phyloP scores from a whole-genome alignment of 2,329 filamentous ascomycete genomes.

The Fusarium miscanthi region DNA sequence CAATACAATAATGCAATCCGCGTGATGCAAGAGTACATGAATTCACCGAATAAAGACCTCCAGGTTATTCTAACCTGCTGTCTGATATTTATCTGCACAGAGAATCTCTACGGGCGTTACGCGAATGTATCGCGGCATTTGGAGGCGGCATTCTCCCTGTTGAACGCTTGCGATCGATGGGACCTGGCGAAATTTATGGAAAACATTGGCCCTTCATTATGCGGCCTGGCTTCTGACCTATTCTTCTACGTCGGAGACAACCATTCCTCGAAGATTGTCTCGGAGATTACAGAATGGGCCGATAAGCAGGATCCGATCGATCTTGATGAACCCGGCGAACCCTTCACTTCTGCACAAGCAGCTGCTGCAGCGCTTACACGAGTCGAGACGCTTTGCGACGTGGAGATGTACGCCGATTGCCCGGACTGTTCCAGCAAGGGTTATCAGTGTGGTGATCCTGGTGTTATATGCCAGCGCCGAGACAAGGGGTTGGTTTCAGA shows the following conservation, averaged over 20 bases:
- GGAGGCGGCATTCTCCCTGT: not conserved
- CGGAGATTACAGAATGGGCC: not conserved
- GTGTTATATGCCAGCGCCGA: not conserved
- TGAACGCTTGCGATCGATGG: not conserved
- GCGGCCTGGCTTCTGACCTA: not conserved
- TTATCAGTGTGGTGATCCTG: not conserved
- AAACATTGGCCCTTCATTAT: slow-evolving; percentile 6
- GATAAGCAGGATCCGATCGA: not conserved
- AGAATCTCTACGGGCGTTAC: slow-evolving; percentile 1
- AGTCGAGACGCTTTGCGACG: not conserved
- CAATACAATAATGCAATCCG: slow-evolving; percentile 21
- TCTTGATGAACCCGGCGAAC: not conserved
- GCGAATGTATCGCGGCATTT: slow-evolving; percentile 6
- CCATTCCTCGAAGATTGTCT: slow-evolving; percentile 4
- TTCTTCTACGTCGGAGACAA: slow-evolving; percentile 7
- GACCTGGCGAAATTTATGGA: slow-evolving; percentile 6
- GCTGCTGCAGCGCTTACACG: not conserved
- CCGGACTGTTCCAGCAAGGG: not conserved
- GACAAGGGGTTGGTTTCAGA: not conserved
- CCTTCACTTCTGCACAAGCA: slow-evolving; percentile 9
- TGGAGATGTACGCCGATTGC: not conserved
- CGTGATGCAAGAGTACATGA: slow-evolving; percentile 8
- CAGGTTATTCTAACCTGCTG: slow-evolving; percentile 21
- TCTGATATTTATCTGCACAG: slow-evolving; percentile 22
- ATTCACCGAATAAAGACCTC: not conserved